Conservation (phyloP, 1,139 yeast species). For the Debaryomyces subglobosus region DNA sequence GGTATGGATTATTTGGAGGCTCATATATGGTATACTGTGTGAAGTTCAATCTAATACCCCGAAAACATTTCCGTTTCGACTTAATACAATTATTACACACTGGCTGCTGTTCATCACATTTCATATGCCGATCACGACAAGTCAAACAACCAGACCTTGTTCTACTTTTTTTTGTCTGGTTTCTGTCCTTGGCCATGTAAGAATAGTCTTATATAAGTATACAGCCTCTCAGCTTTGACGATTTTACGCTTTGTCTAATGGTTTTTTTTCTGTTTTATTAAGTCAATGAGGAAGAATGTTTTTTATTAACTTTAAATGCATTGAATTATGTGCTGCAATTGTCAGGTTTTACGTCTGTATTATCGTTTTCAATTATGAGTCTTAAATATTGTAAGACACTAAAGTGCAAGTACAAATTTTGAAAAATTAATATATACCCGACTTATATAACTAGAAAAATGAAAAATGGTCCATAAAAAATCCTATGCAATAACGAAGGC, state of each 20-base stretch:
- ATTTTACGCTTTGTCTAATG: not conserved
- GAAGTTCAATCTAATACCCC: constrained; percentile 50
- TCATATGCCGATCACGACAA: constrained; percentile 52
- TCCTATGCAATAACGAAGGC: not conserved
- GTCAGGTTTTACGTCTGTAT: not conserved
- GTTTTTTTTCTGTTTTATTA: not conserved
- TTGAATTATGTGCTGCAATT: not conserved
- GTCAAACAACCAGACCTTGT: constrained; percentile 52
- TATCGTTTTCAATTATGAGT: not conserved
- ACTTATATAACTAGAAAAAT: constrained; percentile 2
- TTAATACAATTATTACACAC: constrained; percentile 49
- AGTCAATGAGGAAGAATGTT: not conserved
- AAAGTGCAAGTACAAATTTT: not conserved
- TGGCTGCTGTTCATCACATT: constrained; percentile 51
- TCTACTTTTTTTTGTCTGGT: constrained; percentile 32
- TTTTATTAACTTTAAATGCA: not conserved
- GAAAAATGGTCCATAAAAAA: not conserved
- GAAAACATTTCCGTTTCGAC: constrained; percentile 44
- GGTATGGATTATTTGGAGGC: constrained; percentile 26
- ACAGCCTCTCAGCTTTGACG: not conserved
- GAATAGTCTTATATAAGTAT: not conserved
- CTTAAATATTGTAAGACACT: not conserved
- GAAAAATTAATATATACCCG: not conserved
- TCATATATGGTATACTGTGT: constrained; percentile 47
- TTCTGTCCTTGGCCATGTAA: constrained; percentile 20